Evolutionary conservation across 257 asterid genomes (phyloP), one percentile per base, ranked within the genome.

Genomic region (Solanum megistacrolobum): DNA sequence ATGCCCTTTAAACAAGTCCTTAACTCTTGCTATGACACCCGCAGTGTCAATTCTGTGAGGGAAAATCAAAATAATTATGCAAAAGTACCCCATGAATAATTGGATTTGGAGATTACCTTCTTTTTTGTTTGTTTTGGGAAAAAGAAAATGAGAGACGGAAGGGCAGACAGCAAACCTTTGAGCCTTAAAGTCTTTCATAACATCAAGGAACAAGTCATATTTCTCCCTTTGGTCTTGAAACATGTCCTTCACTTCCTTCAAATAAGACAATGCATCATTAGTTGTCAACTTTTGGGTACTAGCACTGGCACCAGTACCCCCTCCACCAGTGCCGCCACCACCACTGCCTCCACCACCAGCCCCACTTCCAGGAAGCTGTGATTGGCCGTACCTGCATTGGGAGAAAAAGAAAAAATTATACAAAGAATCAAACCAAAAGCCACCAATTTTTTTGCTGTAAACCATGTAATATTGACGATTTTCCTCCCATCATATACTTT

Each of bases 151-250:
- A 29, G 55, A 81, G 12, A 46, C 29, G 32, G 79, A 86, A 85
- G 69, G 58, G n/a, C 83, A 81, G 55, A 69, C 7, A 41, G 35
- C 55, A 73, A 90, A 94, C 95, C 95, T 90, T 90, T 91, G 95
- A 88, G 93, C 94, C 89, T 93, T 93, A 87, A 94, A 94, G 90
- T 93, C 95, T 84, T 93, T 94, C 96, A 94, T 94, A 69, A 94
- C 95, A 89, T 93, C 95, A 88, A 94, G 96, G 90, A 94, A 94
- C 86, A 89, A 68, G 83, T 94, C 96, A 84, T 93, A 93, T 65
- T 93, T 92, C 87, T 92, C 95, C 88, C 94, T 89, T 89, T 94
- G 94, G 82, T 94, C 95, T 76, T 92, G 94, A 79, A 93, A 93
- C 95, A 91, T 93, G 85, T 93, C 95, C 92, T 92, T 93, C 31